Evolutionary conservation across 75 land plant species (phyloP).

Genomic region (Cunninghamia lanceolata): DNA sequence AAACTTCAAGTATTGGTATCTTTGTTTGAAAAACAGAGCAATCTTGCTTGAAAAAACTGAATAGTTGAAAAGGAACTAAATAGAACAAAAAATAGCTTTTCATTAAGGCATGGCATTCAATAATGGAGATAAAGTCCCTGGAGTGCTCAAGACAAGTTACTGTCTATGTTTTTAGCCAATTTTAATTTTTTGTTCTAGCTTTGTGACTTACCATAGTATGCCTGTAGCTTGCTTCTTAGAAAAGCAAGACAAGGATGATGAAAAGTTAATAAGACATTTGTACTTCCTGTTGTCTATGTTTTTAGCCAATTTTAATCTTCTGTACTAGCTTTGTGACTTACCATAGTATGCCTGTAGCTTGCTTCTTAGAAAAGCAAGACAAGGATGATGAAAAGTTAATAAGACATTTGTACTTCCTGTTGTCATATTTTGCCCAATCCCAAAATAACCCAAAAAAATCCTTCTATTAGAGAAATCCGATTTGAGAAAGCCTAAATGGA

Average conservation of each 20-base stretch:
- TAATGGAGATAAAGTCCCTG: background rate
- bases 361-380: too few relatives aligned
- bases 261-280: too few relatives aligned
- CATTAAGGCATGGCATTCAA: background rate
- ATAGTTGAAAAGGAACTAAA: background rate
- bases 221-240: too few relatives aligned
- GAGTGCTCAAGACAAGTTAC: background rate
- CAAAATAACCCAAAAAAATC: too few relatives aligned
- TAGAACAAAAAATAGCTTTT: background rate
- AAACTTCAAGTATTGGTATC: background rate
- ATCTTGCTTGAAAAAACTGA: background rate
- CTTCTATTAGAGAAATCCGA: too few relatives aligned
- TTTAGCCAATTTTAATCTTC: background rate
- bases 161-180: background rate
- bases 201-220: background rate
- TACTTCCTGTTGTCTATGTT: background rate
- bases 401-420: too few relatives aligned
- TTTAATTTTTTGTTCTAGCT: background rate
- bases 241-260: too few relatives aligned
- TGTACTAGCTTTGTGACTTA: background rate
- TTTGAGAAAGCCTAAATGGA: too few relatives aligned
- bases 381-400: too few relatives aligned
- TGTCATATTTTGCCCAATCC: too few relatives aligned
- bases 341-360: too few relatives aligned
- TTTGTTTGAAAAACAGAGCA: background rate